These are phyloP conservation scores for Pseudocercospora crystallina DNA, from an alignment of 2,329 filamentous ascomycete species.

Conservation along the genomic window DNA sequence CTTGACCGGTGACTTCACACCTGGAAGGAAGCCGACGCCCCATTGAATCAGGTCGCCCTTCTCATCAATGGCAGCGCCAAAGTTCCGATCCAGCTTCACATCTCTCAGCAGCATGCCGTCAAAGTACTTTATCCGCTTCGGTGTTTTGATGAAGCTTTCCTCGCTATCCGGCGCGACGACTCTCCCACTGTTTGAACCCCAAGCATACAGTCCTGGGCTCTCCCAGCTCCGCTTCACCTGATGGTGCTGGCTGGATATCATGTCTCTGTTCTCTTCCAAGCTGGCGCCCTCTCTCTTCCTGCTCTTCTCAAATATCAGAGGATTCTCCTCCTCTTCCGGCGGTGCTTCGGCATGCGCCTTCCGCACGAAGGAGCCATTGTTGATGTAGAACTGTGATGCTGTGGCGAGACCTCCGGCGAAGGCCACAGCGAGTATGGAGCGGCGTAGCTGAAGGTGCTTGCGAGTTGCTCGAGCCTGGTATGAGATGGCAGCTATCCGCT, in stretches of 20 bases:
- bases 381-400: conserved; percentile 45
- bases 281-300: conserved; percentile 54
- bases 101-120: conserved; percentile 81
- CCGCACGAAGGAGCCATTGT: conserved; percentile 40
- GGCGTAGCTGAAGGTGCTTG: conserved; percentile 47
- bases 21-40: conserved; percentile 73
- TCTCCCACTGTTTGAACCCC: conserved; percentile 82
- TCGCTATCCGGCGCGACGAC: conserved; percentile 84
- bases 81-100: conserved; percentile 77
- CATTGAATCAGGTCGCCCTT: conserved; percentile 88
- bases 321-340: conserved; percentile 42
- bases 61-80: conserved; percentile 84
- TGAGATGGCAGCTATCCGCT: conserved; percentile 30
- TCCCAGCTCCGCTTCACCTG: conserved; percentile 81
- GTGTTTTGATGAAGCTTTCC: conserved; percentile 74
- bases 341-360: conserved; percentile 52
- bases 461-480: conserved; percentile 39
- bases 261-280: conserved; percentile 70
- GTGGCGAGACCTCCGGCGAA: conserved; percentile 46
- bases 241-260: conserved; percentile 80
- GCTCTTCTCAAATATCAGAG: conserved; percentile 68
- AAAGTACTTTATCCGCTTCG: conserved; percentile 76
- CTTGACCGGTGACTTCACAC: conserved; percentile 61
- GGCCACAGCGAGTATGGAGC: conserved; percentile 45
- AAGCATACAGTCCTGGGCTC: conserved; percentile 86